Evolutionary conservation across 2,329 filamentous ascomycete species (phyloP).

Genomic region (Knufia fluminis): DNA sequence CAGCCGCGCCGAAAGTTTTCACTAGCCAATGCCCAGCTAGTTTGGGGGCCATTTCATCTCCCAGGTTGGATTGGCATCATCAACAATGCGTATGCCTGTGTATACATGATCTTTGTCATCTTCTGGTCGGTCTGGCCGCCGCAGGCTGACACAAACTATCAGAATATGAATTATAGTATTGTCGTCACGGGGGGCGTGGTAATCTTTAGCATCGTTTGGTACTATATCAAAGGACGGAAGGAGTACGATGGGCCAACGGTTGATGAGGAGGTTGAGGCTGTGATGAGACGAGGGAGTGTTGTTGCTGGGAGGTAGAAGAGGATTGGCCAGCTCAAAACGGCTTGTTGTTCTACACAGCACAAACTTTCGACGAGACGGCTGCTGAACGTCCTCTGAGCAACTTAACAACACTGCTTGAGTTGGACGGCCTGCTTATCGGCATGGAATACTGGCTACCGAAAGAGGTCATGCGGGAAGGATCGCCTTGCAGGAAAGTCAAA

Average conservation of each 20-base stretch:
- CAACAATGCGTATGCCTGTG: constrained; percentile 47
- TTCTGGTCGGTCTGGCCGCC: constrained; percentile 49
- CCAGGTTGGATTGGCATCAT: constrained; percentile 42
- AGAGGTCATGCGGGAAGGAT: no score
- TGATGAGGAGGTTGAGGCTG: constrained; percentile 23
- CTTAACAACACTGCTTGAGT: no score
- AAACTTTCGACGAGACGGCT: no score
- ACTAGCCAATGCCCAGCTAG: constrained; percentile 27
- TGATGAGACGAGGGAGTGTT: constrained; percentile 5
- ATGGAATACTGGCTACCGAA: no score
- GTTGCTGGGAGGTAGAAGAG: background rate
- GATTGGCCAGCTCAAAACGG: no score
- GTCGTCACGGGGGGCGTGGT: constrained; percentile 36
- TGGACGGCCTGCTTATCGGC: no score
- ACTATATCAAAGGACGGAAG: constrained; percentile 34
- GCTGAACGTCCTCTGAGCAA: no score
- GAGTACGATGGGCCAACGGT: constrained; percentile 40
- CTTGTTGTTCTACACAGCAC: no score
- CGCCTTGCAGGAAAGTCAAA: no score
- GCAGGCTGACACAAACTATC: constrained; percentile 25
- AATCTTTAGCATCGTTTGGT: constrained; percentile 41
- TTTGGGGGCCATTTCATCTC: constrained; percentile 50
- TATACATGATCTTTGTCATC: constrained; percentile 46
- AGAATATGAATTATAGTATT: constrained; percentile 41
- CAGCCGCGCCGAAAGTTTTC: background rate